Evolutionary conservation across 83 land plant genomes (phyloP), one percentile per base, ranked within the genome.

Genomic region (Picea abies): DNA sequence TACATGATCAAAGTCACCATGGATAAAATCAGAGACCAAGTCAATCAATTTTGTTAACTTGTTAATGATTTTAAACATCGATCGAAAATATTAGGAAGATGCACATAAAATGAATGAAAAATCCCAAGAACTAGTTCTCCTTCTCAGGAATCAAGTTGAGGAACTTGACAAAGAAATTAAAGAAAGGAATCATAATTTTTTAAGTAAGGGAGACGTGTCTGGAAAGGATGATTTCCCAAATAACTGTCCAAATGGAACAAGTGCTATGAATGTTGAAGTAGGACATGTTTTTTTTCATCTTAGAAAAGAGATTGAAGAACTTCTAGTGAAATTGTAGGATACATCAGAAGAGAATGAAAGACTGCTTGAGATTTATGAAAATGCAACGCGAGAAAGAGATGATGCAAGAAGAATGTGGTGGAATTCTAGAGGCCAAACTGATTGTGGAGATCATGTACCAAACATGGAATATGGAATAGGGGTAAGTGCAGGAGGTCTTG

Each of bases 311-410:
- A 69, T 84, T 65, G 86, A 85, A 39, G 68, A 82, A 26, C 82
- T 90, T 61, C 78, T 87, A 32, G 35, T 32, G 35, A 32, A 32
- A 32, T 32, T 32, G 35, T 2, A 32, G 35, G 35, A 32, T 1
- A 32, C 35, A 32, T 32, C 35, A 32, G 35, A 32, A 32, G 35
- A 32, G 35, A 32, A 32, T 32, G 35, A 32, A 32, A 32, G 35
- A 32, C 35, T 32, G 35, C 35, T 32, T 32, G 35, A 32, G 35
- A 1, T 32, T 20, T 91, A 90, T 89, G 93, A 93, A 83, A 83
- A 84, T 41, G 93, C 95, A 61, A 90, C 89, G 88, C 85, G 86
- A 63, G 95, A 93, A 61, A 90, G 89, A 67, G 91, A 91, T 86
- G 93, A 89, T 29, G 14, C 35, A 32, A 32, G 35, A 32, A 32